Conservation (phyloP, 148 eudicot genomes). For the Fagopyrum homotropicum region DNA sequence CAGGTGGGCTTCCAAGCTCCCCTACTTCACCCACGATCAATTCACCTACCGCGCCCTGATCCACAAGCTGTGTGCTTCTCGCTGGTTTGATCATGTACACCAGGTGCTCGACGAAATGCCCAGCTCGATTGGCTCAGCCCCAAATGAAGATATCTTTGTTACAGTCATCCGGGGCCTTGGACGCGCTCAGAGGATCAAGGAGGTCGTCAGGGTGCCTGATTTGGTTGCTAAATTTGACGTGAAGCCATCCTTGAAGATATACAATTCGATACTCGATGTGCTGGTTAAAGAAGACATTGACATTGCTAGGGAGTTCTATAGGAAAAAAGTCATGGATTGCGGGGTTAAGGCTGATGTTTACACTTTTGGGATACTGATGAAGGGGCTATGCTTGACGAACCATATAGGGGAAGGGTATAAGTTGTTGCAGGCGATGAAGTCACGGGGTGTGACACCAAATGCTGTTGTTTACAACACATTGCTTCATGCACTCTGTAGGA, state of each 20-base stretch:
- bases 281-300: slow-evolving; percentile 89
- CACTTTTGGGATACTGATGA: slow-evolving; percentile 91
- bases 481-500: slow-evolving; percentile 76
- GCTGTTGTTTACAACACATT: slow-evolving; percentile 76
- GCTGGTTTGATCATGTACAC: slow-evolving; percentile 50
- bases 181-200: slow-evolving; percentile 46
- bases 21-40: slow-evolving; percentile 61
- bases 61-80: slow-evolving; percentile 66
- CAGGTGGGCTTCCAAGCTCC: slow-evolving; percentile 81
- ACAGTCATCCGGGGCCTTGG: slow-evolving; percentile 74
- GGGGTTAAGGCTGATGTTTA: slow-evolving; percentile 72
- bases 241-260: slow-evolving; percentile 57
- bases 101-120: slow-evolving; percentile 86
- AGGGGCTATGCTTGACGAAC: slow-evolving; percentile 88
- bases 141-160: slow-evolving; percentile 70
- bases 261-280: slow-evolving; percentile 74
- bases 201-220: slow-evolving; percentile 53
- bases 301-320: slow-evolving; percentile 78
- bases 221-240: slow-evolving; percentile 43
- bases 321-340: slow-evolving; percentile 75
- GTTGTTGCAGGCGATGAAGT: slow-evolving; percentile 68
- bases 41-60: slow-evolving; percentile 71
- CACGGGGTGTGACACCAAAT: slow-evolving; percentile 40
- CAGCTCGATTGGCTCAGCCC: slow-evolving; percentile 57
- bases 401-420: slow-evolving; percentile 80